These are phyloP conservation scores for Saturnispora ahearnii DNA, from an alignment of 805 yeast genomes.

Conservation along the genomic window DNA sequence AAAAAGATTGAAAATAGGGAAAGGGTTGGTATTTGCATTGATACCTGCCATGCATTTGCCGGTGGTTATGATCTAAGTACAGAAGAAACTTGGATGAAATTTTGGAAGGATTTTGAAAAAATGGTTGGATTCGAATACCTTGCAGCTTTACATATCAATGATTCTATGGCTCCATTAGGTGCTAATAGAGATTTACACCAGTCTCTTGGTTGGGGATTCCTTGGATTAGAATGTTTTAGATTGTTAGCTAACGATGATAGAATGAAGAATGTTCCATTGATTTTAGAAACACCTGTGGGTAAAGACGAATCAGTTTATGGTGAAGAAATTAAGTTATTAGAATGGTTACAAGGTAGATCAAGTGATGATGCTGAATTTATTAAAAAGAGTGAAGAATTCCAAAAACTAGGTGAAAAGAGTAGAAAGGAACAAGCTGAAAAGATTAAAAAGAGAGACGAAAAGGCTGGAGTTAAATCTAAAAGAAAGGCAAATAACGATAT, in stretches of 20 bases:
- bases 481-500: slow-evolving; percentile 18
- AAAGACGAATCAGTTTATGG: slow-evolving; percentile 62
- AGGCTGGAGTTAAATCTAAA: slow-evolving; percentile 17
- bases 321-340: slow-evolving; percentile 72
- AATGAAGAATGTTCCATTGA: slow-evolving; percentile 61
- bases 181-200: slow-evolving; percentile 91
- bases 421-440: slow-evolving; percentile 62
- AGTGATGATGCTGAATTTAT: slow-evolving; percentile 47
- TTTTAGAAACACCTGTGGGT: slow-evolving; percentile 79
- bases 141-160: slow-evolving; percentile 80
- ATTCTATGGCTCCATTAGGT: slow-evolving; percentile 87
- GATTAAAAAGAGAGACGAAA: slow-evolving; percentile 44
- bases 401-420: slow-evolving; percentile 54
- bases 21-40: slow-evolving; percentile 92
- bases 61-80: slow-evolving; percentile 88
- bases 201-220: slow-evolving; percentile 76
- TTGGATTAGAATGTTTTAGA: slow-evolving; percentile 81
- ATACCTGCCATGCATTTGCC: slow-evolving; percentile 93
- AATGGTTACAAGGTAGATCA: slow-evolving; percentile 61
- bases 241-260: slow-evolving; percentile 60
- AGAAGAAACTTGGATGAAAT: slow-evolving; percentile 45
- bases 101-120: slow-evolving; percentile 71
- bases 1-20: slow-evolving; percentile 67
- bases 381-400: slow-evolving; percentile 40
- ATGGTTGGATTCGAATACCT: slow-evolving; percentile 68